Evolutionary conservation across 805 yeast genomes (phyloP), one percentile per base, ranked within the genome.

Genomic region (Candida parachauliodes): DNA sequence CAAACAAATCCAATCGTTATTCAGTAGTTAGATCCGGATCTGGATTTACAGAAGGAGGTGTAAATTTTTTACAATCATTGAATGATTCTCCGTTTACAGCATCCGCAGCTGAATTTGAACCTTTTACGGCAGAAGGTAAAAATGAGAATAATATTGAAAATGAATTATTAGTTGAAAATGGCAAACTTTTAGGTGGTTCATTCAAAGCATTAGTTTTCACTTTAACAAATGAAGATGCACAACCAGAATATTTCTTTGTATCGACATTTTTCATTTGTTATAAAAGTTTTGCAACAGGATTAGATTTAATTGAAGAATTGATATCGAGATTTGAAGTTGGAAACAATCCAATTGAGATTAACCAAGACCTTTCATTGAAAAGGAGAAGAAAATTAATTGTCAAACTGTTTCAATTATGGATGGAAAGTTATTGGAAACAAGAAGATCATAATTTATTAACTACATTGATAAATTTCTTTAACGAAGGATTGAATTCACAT

Each of bases 351-450:
- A 25, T 29, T 1, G 60, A 60, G 25, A 44, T 54, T 4, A 53
- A 57, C 41, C 38, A 42, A 24, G 67, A 62, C 33, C 53, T 65
- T 8, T 57, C 50, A 45, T 45, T 77, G 27, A 78, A 74, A 49
- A 79, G 72, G 45, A 72, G 93, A 55, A 66, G 91, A 52, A 76
- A 78, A 43, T 60, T 83, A 32, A 79, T 88, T 27, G 77, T 82
- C 47, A 77, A 75, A 46, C 70, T 83, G 56, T 76, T 88, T 53
- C 84, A 79, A 55, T 65, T 77, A 24, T 91, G 98, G 98, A 62
- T 91, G 57, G 95, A 88, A 57, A 81, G 93, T 36, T 88, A 83
- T 55, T 91, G 96, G 96, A 77, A 80, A 45, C 68, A 72, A 29
- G 38, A 59, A 5, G 95, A 88, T 55, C 75, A 74, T 43, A 60